Conservation (phyloP, 1,284 basidiomycete species). For the Caloboletus firmus region DNA sequence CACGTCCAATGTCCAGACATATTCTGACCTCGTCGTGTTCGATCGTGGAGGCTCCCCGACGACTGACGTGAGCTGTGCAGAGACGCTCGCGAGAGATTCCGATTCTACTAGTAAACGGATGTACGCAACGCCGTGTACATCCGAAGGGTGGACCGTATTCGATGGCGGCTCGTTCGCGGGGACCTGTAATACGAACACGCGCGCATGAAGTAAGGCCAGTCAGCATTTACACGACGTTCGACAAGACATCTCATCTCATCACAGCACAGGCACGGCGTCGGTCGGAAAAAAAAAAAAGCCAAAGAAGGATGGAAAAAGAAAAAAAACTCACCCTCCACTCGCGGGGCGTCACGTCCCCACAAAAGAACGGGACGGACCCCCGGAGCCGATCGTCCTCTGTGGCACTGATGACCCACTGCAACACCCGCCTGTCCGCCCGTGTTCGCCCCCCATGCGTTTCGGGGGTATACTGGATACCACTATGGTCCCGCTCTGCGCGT, state of each 20-base stretch:
- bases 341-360: conserved; percentile 65
- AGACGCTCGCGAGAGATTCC: conserved; percentile 30
- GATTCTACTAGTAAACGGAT: conserved; percentile 42
- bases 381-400: conserved; percentile 33
- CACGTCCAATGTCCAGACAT: conserved; percentile 42
- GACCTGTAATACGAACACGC: conserved; percentile 38
- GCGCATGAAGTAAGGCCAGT: neutral
- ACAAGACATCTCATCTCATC: neutral
- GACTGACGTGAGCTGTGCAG: conserved; percentile 45
- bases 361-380: conserved; percentile 64
- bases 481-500: conserved; percentile 41
- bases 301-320: neutral
- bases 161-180: conserved; percentile 45
- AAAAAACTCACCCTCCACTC: conserved; percentile 48
- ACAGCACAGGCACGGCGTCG: neutral
- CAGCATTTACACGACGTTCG: neutral
- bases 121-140: conserved; percentile 47
- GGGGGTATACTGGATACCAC: conserved; percentile 40
- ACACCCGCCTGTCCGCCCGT: conserved; percentile 49
- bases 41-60: conserved; percentile 43
- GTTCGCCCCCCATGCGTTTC: conserved; percentile 53
- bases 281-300: neutral
- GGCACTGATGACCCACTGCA: conserved; percentile 59
- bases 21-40: conserved; percentile 2
- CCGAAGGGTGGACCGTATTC: conserved; percentile 49